Base-by-base conservation (phyloP, 23 red algal genomes). In the Agarophyton chilense region DNA sequence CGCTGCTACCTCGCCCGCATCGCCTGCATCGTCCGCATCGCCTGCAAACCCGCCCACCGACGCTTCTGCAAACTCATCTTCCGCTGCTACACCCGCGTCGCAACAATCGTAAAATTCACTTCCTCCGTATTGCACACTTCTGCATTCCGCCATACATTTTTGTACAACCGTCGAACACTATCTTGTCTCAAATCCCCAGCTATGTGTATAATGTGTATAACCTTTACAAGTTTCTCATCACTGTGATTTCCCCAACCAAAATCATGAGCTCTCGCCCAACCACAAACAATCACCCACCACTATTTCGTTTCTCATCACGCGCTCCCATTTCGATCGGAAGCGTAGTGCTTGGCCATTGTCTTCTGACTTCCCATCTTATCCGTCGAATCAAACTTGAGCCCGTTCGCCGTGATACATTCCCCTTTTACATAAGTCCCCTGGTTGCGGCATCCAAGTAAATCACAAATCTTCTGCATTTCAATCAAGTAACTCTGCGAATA, bases 391-490 rank as follows among this genome's bases (percentile, higher is more conserved):
- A 89, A 24, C 35, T 79, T 63, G 18, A 78, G 78, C 38, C 85
- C 85, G 22, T 78, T 71, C 70, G 43, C 16, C 26, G 52, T 89
- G 21, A 89, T 77, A 47, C 85, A 89, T 31, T 77, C 58, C 34
- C 71, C 85, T 10, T 77, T 78, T 17, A 40, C 31, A 72, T 89
- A 89, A 36, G 39, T 45, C 38, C 85, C 85, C 58, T 89, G 85
- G 51, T 78, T 78, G 38, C 75, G 85, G 31, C 88, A 91, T 29
- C 76, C 88, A 47, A 91, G 58, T 58, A 91, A 72, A 74, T 91
- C 65, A 60, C 52, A 60, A 40, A 91, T 58, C 39, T 68, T 40
- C 60, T 70, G 88, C 88, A 91, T 91, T 4, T 56, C 57, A 42
- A 91, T 54, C 50, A 78, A 39, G 54, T 79, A 78, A 60, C 85